Evolutionary conservation across 257 asterid species (phyloP).

Genomic region (Knoxia roxburghii): DNA sequence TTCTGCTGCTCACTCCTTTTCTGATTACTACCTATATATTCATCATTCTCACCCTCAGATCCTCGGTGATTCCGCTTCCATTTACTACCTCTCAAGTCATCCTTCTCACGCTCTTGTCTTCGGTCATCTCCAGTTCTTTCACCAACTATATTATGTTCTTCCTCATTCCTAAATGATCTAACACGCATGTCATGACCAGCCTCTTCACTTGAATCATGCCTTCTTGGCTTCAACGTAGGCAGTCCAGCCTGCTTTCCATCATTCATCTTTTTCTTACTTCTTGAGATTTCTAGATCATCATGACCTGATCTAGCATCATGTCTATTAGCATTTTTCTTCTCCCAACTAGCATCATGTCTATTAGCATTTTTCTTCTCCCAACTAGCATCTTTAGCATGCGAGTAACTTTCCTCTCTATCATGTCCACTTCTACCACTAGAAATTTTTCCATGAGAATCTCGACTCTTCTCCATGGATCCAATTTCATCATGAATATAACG

Average conservation of each 20-base stretch:
- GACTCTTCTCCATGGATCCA: conserved; percentile 24
- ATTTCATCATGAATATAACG: conserved; percentile 16
- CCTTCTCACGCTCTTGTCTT: too few relatives aligned
- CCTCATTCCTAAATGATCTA: conserved; percentile 28
- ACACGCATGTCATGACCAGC: conserved; percentile 20
- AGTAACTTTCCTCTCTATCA: conserved; percentile 25
- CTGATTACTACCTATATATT: conserved; percentile 8
- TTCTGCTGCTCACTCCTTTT: conserved; percentile 24
- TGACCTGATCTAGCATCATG: conserved; percentile 32
- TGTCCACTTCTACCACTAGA: conserved; percentile 29
- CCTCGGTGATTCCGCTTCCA: conserved; percentile 20
- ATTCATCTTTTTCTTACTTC: conserved; percentile 38
- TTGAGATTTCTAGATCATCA: conserved; percentile 26
- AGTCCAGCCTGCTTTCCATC: conserved; percentile 31
- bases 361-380: conserved; percentile 20
- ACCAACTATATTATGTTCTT: conserved; percentile 27
- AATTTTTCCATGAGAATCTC: conserved; percentile 21
- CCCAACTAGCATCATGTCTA: conserved; percentile 13
- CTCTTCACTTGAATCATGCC: conserved; percentile 31
- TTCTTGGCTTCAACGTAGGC: conserved; percentile 39
- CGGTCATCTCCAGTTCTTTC: too few relatives aligned
- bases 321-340: too few relatives aligned
- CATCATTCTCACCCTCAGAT: conserved; percentile 20
- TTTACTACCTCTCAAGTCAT: too few relatives aligned
- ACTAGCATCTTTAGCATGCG: conserved; percentile 21